Base-by-base conservation (phyloP, 2,329 filamentous ascomycete genomes). In the Tympanopsis confertula region DNA sequence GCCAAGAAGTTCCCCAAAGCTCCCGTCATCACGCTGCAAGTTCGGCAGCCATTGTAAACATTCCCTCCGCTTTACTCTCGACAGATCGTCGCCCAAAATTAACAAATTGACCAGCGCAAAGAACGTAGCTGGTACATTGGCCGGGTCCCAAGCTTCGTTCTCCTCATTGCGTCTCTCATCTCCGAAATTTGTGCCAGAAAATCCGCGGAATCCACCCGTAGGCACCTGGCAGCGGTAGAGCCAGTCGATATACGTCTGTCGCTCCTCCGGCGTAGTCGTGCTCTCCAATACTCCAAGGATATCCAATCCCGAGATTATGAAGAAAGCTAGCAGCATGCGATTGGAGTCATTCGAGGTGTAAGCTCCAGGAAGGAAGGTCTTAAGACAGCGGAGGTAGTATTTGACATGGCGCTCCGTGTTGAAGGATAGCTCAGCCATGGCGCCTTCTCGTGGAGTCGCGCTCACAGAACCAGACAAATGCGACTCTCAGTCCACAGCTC, bases 331-430 rank as follows among this genome's bases (percentile, higher is more conserved):
- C 4, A 82, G 83, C 66, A 96, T 82, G 50, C 91, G 87, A 50
- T 82, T 89, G 47, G 86, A 86, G 63, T 98, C 91, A 56, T 83
- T 91, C 55, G 78, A 71, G 13, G 85, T 93, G 65, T 96, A 98
- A 44, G 76, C 70, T 35, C 78, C 71, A 0, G 91, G 91, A 5
- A 98, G 77, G 43, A 82, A 72, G 18, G 80, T 82, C 55, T 82
- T 82, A 45, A 91, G 72, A 56, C 89, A 95, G 54, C 88, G 80
- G 46, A 87, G 75, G 81, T 88, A 98, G 71, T 95, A 98, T 54
- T 82, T 86, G 54, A 91, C 67, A 57, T 98, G 91, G 40, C 69
- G 72, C 35, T 73, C 65, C 41, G 68, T 74, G 52, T 82, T 65
- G 43, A 83, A 33, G 30, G n/a, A n/a, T n/a, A n/a, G n/a, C n/a